Conservation (phyloP, 2,329 filamentous ascomycete genomes). For the Apiospora malaysiana region DNA sequence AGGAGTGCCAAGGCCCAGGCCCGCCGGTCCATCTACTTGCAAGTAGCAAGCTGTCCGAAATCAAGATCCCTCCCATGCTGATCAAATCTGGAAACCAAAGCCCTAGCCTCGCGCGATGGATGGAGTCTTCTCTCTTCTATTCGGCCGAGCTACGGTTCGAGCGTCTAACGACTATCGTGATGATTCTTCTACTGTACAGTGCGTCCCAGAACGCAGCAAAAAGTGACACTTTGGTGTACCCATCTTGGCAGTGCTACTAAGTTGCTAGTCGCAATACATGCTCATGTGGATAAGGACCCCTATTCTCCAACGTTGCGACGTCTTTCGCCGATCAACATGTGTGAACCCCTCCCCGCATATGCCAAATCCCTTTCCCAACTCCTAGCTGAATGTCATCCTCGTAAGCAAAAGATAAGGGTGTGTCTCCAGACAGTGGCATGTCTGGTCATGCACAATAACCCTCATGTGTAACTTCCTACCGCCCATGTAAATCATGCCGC, state of each 20-base stretch:
- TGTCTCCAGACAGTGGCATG: conserved; percentile 6
- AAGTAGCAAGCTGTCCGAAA: background rate
- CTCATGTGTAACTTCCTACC: background rate
- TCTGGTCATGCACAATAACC: background rate
- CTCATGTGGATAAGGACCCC: conserved; percentile 15
- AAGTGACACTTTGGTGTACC: conserved; percentile 3
- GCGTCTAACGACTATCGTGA: background rate
- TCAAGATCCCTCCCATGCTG: background rate
- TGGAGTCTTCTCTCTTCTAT: background rate
- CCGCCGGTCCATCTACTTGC: background rate
- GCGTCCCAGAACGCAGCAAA: conserved; percentile 8
- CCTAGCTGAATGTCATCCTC: conserved; percentile 12
- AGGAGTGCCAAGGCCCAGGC: background rate
- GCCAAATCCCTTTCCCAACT: conserved; percentile 19
- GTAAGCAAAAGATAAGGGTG: conserved; percentile 15
- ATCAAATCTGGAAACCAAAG: conserved; percentile 3
- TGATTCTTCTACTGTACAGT: background rate
- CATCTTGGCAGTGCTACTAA: background rate
- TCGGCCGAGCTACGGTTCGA: background rate
- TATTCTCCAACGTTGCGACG: background rate
- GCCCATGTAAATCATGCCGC: background rate
- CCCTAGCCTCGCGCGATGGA: background rate
- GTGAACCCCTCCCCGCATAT: conserved; percentile 12
- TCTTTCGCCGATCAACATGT: background rate
- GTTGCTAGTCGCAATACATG: background rate